Conservation (phyloP, 1,284 basidiomycete species). For the Athelia psychrophila region DNA sequence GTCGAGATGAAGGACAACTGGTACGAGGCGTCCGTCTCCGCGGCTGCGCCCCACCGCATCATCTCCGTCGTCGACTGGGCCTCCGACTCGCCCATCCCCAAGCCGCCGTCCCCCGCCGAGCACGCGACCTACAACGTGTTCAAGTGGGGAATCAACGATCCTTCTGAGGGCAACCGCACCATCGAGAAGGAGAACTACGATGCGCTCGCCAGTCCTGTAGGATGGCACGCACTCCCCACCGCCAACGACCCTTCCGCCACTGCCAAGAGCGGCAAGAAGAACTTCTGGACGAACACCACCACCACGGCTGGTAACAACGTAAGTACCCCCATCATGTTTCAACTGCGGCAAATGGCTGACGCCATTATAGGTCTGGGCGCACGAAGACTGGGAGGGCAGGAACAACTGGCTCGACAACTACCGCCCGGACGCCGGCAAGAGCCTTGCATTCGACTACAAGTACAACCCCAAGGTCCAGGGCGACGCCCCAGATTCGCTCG, state of each 20-base stretch:
- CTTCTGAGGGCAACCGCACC: slow-evolving; percentile 56
- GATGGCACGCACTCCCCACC: slow-evolving; percentile 81
- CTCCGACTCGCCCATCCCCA: slow-evolving; percentile 57
- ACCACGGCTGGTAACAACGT: slow-evolving; percentile 92
- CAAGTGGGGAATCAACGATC: slow-evolving; percentile 75
- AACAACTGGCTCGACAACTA: slow-evolving; percentile 76
- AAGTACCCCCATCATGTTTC: slow-evolving; percentile 10
- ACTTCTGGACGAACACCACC: slow-evolving; percentile 62
- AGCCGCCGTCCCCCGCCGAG: slow-evolving; percentile 25
- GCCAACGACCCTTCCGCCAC: slow-evolving; percentile 49
- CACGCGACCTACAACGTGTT: slow-evolving; percentile 69
- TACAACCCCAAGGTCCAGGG: slow-evolving; percentile 57
- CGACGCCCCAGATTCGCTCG: slow-evolving; percentile 47
- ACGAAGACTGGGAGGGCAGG: slow-evolving; percentile 88
- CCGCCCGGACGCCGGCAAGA: slow-evolving; percentile 66
- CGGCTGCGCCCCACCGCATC: slow-evolving; percentile 62
- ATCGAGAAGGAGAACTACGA: slow-evolving; percentile 65
- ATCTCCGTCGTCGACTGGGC: slow-evolving; percentile 84
- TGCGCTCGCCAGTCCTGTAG: slow-evolving; percentile 74
- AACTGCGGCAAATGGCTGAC: slow-evolving; percentile 5
- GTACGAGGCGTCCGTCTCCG: slow-evolving; percentile 76
- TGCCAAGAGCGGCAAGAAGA: slow-evolving; percentile 23
- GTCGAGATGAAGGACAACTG: slow-evolving; percentile 88
- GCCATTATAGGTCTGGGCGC: slow-evolving; percentile 59
- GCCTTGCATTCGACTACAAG: slow-evolving; percentile 65